Percentiles rank a stretch among this genome's conserved stretches.
phyloP scores from a whole-genome alignment of 2,329 filamentous ascomycete genomes.

The Chaetomiaceae sp. region DNA sequence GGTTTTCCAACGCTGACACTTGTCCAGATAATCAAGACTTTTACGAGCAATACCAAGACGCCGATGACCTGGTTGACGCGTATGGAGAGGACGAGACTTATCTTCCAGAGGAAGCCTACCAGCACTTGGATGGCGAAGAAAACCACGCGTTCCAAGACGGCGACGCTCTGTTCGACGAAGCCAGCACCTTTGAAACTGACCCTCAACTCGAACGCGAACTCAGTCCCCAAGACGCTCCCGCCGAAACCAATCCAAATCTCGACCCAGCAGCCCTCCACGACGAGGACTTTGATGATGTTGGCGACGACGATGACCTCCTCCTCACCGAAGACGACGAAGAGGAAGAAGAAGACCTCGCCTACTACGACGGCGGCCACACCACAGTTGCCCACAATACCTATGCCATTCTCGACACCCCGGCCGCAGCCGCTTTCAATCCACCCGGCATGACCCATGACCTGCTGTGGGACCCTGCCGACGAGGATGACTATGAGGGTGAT shows the following conservation, averaged over 20 bases:
- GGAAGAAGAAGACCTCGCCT: neutral
- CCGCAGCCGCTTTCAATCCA: constrained; percentile 6
- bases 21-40: neutral
- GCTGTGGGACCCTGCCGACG: neutral
- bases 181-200: neutral
- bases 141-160: neutral
- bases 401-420: constrained; percentile 16
- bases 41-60: neutral
- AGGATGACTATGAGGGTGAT: neutral
- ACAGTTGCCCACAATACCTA: constrained; percentile 12
- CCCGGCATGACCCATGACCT: constrained; percentile 16
- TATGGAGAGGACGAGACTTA: neutral
- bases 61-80: neutral
- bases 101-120: too few relatives aligned
- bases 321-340: neutral
- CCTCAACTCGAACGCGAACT: neutral
- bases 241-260: neutral
- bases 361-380: neutral
- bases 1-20: too few relatives aligned
- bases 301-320: neutral
- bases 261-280: neutral
- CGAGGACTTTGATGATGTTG: neutral
- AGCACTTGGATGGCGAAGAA: neutral
- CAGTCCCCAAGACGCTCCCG: neutral
- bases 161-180: neutral